phyloP scores from a whole-genome alignment of 176 grass and related monocot genomes.

The Oryza rufipogon region DNA sequence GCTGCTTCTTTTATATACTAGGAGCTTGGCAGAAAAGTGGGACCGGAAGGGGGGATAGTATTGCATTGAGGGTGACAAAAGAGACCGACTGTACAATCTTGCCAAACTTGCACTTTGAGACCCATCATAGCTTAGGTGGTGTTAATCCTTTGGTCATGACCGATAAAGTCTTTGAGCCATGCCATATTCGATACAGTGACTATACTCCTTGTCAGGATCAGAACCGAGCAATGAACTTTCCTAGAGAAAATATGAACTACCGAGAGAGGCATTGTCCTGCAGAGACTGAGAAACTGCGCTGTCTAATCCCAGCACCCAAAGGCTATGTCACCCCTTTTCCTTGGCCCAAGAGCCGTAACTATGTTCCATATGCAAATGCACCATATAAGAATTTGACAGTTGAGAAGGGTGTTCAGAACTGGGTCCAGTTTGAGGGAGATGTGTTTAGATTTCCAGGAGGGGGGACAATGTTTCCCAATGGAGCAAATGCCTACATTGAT shows the following conservation, averaged over 20 bases:
- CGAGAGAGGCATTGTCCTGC: conserved; percentile 76
- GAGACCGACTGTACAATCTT: conserved; percentile 73
- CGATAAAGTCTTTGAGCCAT: conserved; percentile 66
- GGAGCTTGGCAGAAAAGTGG: conserved; percentile 93
- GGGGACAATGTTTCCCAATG: conserved; percentile 77
- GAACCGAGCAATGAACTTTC: conserved; percentile 66
- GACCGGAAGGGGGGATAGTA: conserved; percentile 73
- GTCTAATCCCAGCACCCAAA: conserved; percentile 80
- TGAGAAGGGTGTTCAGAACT: conserved; percentile 76
- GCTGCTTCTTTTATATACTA: conserved; percentile 81
- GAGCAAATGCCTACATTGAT: conserved; percentile 71
- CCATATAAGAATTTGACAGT: conserved; percentile 70
- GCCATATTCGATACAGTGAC: conserved; percentile 60
- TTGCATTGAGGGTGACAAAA: conserved; percentile 61
- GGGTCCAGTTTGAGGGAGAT: conserved; percentile 75
- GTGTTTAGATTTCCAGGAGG: conserved; percentile 81
- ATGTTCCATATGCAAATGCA: conserved; percentile 76
- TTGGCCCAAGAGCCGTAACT: conserved; percentile 87
- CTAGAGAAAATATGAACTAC: conserved; percentile 79
- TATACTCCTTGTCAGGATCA: conserved; percentile 86
- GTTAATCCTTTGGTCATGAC: conserved; percentile 47
- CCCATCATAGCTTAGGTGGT: conserved; percentile 63
- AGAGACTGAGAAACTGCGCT: conserved; percentile 67
- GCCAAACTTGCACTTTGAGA: conserved; percentile 84
- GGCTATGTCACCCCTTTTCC: conserved; percentile 74